These are phyloP conservation scores for Colletotrichum liriopes DNA, from an alignment of 2,329 filamentous ascomycete genomes.

Conservation along the genomic window DNA sequence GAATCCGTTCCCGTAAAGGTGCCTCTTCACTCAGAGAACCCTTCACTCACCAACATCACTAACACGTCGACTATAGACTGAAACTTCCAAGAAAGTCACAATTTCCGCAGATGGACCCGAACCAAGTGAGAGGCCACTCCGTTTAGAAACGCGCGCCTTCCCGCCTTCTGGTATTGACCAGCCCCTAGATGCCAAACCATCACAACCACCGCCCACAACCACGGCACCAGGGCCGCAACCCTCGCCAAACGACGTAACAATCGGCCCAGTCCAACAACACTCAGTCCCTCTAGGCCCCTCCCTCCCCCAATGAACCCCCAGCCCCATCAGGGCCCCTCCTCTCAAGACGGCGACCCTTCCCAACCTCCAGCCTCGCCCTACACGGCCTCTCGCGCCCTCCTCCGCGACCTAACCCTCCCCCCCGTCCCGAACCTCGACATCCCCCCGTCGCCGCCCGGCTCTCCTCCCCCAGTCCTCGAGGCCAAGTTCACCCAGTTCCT, in stretches of 20 bases:
- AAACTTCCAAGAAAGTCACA: background rate
- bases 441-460: conserved; percentile 79
- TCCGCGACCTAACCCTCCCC: conserved; percentile 83
- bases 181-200: conserved; percentile 3
- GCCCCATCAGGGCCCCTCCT: conserved; percentile 33
- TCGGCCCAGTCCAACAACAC: conserved; percentile 52
- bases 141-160: too few species aligned
- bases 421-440: conserved; percentile 81
- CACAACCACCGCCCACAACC: conserved; percentile 14
- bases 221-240: conserved; percentile 2
- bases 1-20: conserved; percentile 29
- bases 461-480: conserved; percentile 67
- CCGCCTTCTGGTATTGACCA: conserved; percentile 8
- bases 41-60: conserved; percentile 6
- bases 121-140: background rate
- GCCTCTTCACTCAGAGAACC: background rate
- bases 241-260: conserved; percentile 38
- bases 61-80: conserved; percentile 11
- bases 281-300: conserved; percentile 57
- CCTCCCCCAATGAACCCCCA: conserved; percentile 50
- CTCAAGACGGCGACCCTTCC: conserved; percentile 39
- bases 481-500: conserved; percentile 83
- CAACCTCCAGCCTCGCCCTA: conserved; percentile 75
- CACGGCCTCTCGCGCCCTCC: conserved; percentile 72
- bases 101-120: background rate